Evolutionary conservation across 805 yeast species (phyloP).

Genomic region (Candida germanica): DNA sequence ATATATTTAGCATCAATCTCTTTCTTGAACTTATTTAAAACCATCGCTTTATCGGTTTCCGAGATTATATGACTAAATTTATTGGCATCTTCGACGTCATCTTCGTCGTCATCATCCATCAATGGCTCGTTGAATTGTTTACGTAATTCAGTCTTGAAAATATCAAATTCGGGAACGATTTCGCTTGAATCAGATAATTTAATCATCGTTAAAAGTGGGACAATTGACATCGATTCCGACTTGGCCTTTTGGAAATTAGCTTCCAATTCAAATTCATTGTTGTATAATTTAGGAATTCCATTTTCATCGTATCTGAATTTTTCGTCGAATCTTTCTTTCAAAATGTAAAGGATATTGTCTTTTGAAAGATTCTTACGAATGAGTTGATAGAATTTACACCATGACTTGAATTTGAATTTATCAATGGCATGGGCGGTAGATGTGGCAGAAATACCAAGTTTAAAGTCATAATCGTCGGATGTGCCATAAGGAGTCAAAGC

Average conservation of each 20-base stretch:
- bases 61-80: slow-evolving; percentile 58
- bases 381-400: slow-evolving; percentile 60
- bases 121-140: slow-evolving; percentile 19
- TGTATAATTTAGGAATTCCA: slow-evolving; percentile 82
- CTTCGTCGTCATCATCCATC: slow-evolving; percentile 22
- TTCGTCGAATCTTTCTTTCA: slow-evolving; percentile 81
- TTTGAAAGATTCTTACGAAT: slow-evolving; percentile 62
- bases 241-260: slow-evolving; percentile 58
- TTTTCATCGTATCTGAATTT: slow-evolving; percentile 77
- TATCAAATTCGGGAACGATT: slow-evolving; percentile 56
- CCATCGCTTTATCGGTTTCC: slow-evolving; percentile 53
- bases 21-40: slow-evolving; percentile 60
- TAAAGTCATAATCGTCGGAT: slow-evolving; percentile 50
- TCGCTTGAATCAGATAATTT: slow-evolving; percentile 49
- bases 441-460: slow-evolving; percentile 52
- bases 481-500: slow-evolving; percentile 17
- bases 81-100: slow-evolving; percentile 24
- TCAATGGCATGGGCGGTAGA: slow-evolving; percentile 40
- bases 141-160: slow-evolving; percentile 27
- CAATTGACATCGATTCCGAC: slow-evolving; percentile 48
- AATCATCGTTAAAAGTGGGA: slow-evolving; percentile 62
- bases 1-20: slow-evolving; percentile 76
- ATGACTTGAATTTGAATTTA: slow-evolving; percentile 53
- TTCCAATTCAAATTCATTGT: slow-evolving; percentile 70
- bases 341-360: slow-evolving; percentile 60